Evolutionary conservation across 495 filamentous ascomycete species (phyloP).

Genomic region (Podospora australis): DNA sequence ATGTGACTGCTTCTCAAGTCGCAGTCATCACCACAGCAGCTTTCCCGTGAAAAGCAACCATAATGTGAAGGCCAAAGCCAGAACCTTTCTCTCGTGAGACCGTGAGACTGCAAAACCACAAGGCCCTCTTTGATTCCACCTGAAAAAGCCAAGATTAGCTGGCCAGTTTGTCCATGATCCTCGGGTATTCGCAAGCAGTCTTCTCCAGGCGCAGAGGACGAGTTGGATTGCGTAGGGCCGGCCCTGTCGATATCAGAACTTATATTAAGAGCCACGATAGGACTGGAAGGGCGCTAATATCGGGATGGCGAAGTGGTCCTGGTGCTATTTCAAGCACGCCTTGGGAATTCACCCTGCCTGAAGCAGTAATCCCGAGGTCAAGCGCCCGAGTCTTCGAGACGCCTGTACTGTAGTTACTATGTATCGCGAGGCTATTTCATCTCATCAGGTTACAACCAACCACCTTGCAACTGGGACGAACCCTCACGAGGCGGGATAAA

Average conservation of each 20-base stretch:
- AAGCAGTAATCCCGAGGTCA: too few relatives aligned
- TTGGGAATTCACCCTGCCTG: too few relatives aligned
- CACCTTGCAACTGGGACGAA: neutral
- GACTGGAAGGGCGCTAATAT: constrained; percentile 6
- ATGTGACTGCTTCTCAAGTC: neutral
- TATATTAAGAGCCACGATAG: neutral
- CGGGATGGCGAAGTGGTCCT: neutral
- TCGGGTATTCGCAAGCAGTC: too few relatives aligned
- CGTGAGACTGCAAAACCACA: too few relatives aligned
- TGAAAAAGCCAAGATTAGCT: too few relatives aligned
- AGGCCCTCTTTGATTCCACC: too few relatives aligned
- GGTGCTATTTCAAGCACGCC: neutral
- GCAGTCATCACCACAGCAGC: neutral
- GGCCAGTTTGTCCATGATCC: too few relatives aligned
- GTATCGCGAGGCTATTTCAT: neutral
- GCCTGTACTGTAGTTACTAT: too few relatives aligned
- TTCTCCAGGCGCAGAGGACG: too few relatives aligned
- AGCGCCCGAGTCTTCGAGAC: too few relatives aligned
- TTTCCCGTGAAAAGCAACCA: neutral
- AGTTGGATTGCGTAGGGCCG: too few relatives aligned
- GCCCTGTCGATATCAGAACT: neutral
- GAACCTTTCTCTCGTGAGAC: too few relatives aligned
- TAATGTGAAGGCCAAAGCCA: neutral
- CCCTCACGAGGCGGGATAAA: constrained; percentile 2
- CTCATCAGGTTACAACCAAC: neutral